Percentiles rank a stretch among this genome's conserved stretches.
Conservation (phyloP, 768 basidiomycete genomes). For the Ramaria sp. region DNA sequence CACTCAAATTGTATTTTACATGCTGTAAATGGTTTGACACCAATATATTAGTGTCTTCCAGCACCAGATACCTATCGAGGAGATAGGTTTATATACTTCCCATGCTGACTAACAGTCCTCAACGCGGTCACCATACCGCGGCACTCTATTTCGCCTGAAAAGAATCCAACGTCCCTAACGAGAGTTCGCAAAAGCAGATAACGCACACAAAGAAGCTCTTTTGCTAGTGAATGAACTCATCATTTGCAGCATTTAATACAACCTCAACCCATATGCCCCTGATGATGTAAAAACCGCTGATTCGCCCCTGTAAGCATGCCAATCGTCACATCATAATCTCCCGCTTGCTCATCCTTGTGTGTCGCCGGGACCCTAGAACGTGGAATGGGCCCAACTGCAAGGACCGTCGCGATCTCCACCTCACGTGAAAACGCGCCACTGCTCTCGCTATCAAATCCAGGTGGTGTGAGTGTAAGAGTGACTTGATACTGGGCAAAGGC, state of each 20-base stretch:
- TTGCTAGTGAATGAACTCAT: neutral
- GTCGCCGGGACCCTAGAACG: constrained; percentile 31
- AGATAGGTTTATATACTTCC: no score
- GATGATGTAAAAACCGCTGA: constrained; percentile 31
- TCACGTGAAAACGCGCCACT: constrained; percentile 18
- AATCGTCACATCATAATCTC: constrained; percentile 35
- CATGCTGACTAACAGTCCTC: no score
- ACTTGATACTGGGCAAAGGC: neutral
- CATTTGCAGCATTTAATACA: no score
- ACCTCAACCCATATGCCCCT: neutral
- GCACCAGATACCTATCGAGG: no score
- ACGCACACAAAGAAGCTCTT: no score
- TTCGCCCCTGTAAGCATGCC: constrained; percentile 48
- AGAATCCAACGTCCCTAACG: no score
- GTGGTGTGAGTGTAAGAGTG: constrained; percentile 5
- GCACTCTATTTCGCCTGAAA: neutral
- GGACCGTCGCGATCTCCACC: neutral
- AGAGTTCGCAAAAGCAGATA: no score
- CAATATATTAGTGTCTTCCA: no score
- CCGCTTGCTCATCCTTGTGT: constrained; percentile 22
- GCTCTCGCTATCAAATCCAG: constrained; percentile 18
- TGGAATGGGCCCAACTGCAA: constrained; percentile 20
- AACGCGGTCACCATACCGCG: no score
- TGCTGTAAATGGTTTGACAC: no score
- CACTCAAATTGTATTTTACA: no score